Evolutionary conservation across 2,329 filamentous ascomycete species (phyloP), one percentile per base, ranked within the genome.

Genomic region (Helotiales sp.): DNA sequence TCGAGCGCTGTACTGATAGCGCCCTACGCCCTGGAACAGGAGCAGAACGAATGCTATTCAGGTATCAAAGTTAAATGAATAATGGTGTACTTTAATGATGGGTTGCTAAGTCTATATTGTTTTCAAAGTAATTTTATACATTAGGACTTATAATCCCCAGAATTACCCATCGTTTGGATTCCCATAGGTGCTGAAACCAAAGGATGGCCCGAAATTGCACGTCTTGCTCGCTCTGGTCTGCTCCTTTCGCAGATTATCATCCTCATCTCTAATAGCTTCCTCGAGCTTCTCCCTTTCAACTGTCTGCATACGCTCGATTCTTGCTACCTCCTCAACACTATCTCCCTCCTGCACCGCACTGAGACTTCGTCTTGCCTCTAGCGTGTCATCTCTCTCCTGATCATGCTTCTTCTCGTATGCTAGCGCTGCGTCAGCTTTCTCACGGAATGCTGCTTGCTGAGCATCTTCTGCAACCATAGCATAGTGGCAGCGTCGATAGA

Each of bases 401-500:
- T 67, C 61, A 40, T 59, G 67, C 52, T 68, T 65, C 37, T 70
- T 59, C 69, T 76, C 73, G 63, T 73, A 73, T 8, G 62, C 72
- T 24, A 78, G 61, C 3, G 76, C 77, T 1, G 72, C 69, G 20
- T 75, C 72, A 1, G 79, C 17, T 37, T 71, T 68, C 37, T 73
- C 72, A n/a, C 72, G 60, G 37, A 77, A 73, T 40, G 73, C 71
- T 28, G 52, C 49, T n/a, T 66, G 68, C 62, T 74, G 66, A 5
- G 61, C 64, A 50, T 78, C 74, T 54, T 75, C 75, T 3, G 67
- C 72, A 2, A 78, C 26, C 1, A 72, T 68, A 1, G 78, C 77
- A 43, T 73, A 76, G 68, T 78, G 77, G n/a, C 73, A 76, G 4
- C 77, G 63, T 3, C 74, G 64, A 66, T 74, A 76, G 22, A 78